Percentiles rank a stretch among this genome's conserved stretches.
These are phyloP conservation scores for Cyclotella distinguenda DNA, from an alignment of 108 stramenopile genomes.

Conservation along the genomic window DNA sequence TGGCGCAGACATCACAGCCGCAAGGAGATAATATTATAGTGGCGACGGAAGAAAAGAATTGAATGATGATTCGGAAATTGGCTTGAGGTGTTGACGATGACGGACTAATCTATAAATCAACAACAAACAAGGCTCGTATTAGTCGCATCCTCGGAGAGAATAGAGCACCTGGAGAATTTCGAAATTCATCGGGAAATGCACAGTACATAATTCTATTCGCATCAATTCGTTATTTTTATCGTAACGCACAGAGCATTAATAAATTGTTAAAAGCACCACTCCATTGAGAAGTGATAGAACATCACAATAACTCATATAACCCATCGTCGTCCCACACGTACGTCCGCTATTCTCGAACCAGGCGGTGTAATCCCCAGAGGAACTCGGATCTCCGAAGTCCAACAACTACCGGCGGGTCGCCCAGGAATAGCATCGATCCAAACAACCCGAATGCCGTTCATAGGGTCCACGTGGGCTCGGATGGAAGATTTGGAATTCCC, in stretches of 20 bases:
- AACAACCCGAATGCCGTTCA: constrained; percentile 31
- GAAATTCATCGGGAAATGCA: no score
- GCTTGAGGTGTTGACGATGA: neutral
- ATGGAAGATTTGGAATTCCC: constrained; percentile 25
- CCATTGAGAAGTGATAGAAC: neutral
- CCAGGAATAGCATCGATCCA: constrained; percentile 37
- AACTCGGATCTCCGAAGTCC: constrained; percentile 38
- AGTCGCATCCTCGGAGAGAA: neutral
- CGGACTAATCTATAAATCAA: neutral
- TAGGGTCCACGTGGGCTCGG: constrained; percentile 49
- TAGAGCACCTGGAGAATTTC: neutral
- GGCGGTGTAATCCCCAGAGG: constrained; percentile 32
- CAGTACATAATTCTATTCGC: neutral
- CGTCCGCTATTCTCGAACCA: constrained; percentile 28
- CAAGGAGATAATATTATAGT: neutral
- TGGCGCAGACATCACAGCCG: neutral
- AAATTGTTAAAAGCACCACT: neutral
- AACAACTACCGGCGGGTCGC: constrained; percentile 31
- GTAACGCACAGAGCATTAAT: neutral
- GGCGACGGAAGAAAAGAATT: constrained; percentile 7
- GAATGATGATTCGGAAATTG: neutral
- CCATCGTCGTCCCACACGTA: constrained; percentile 46
- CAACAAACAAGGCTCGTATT: neutral
- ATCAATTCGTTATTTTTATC: neutral
- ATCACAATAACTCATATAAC: constrained; percentile 9